A percentile compares a stretch with the other conserved stretches of the same genome.
Evolutionary conservation across 2,329 filamentous ascomycete species (phyloP).

Genomic region (Fusarium oxysporum): DNA sequence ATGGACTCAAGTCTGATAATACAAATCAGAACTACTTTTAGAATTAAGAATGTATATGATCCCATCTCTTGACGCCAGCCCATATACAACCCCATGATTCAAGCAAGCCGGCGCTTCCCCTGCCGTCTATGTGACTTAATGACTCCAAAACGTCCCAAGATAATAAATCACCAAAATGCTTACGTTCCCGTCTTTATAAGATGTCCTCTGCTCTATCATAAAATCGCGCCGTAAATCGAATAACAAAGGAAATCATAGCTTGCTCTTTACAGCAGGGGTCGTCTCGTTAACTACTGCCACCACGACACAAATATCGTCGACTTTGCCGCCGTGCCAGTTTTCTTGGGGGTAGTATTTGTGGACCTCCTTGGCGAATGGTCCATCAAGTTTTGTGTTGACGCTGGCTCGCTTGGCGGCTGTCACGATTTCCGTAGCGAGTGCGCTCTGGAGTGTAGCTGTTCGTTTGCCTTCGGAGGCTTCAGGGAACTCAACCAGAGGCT

Average conservation of each 20-base stretch:
- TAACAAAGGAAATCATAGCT: constrained; percentile 46
- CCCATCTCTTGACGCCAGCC: constrained; percentile 33
- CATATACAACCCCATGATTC: constrained; percentile 36
- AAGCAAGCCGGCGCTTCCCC: constrained; percentile 26
- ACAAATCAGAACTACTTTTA: constrained; percentile 9
- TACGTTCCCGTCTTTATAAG: constrained; percentile 45
- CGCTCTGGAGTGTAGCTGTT: constrained; percentile 74
- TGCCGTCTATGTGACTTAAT: constrained; percentile 35
- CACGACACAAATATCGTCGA: constrained; percentile 94
- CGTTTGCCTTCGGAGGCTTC: constrained; percentile 45
- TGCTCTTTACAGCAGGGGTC: constrained; percentile 45
- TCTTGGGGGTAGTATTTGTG: constrained; percentile 88
- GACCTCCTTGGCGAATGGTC: constrained; percentile 95
- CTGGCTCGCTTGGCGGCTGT: constrained; percentile 87
- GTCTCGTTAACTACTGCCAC: constrained; percentile 82
- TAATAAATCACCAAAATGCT: constrained; percentile 40
- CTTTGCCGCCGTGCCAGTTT: constrained; percentile 90
- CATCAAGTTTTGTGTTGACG: constrained; percentile 82
- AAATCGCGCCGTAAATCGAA: constrained; percentile 33
- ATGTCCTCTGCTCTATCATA: constrained; percentile 39
- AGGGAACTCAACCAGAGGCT: constrained; percentile 52
- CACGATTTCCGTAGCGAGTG: constrained; percentile 83
- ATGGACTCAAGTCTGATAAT: not conserved
- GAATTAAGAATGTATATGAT: constrained; percentile 36
- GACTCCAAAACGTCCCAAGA: constrained; percentile 45